Evolutionary conservation across 2,329 filamentous ascomycete genomes (phyloP), one percentile per base, ranked within the genome.

Genomic region (Phoma herbarum): DNA sequence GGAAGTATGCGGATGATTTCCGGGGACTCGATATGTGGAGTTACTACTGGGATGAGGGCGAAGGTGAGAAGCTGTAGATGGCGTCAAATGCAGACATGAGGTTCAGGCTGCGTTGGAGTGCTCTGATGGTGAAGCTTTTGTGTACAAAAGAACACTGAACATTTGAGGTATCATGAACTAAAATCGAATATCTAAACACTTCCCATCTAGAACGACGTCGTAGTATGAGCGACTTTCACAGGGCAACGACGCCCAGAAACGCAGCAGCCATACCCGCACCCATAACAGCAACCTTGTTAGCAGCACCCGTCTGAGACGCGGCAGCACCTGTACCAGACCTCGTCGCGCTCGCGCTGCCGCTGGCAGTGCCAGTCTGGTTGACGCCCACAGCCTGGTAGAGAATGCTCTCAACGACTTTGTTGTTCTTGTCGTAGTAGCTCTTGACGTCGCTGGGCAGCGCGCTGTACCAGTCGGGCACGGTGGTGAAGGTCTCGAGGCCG

Each of bases 1-100:
- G 72, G 62, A 72, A 61, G 14, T 86, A 85, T 63, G 73, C 71
- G n/a, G 85, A 87, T 69, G 72, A 80, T 6, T 85, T 79, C 61
- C 25, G 75, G 48, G 83, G 82, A 2, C 55, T 84, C 33, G 78
- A 83, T 45, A 85, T 86, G 48, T 81, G 76, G 60, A 85, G 84
- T 23, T 87, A 83, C 65, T 86, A 85, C 60, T 87, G 85, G 85
- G 71, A 73, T 33, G 72, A 70, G 43, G 51, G 14, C n/a, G 14
- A 51, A 14, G 14, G 22, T 2, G 50, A 54, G 41, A 50, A 54
- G 25, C 23, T 49, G 44, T 52, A 48, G 31, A n/a, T n/a, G 5
- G 14, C 16, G 6, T 35, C 5, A 9, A 7, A 11, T 3, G 31
- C n/a, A 16, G 3, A 35, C 16, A 33, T 8, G 16, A 18, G 5